These are phyloP conservation scores for Heterobasidion annosum DNA, from an alignment of 1,284 basidiomycete genomes.

Conservation along the genomic window DNA sequence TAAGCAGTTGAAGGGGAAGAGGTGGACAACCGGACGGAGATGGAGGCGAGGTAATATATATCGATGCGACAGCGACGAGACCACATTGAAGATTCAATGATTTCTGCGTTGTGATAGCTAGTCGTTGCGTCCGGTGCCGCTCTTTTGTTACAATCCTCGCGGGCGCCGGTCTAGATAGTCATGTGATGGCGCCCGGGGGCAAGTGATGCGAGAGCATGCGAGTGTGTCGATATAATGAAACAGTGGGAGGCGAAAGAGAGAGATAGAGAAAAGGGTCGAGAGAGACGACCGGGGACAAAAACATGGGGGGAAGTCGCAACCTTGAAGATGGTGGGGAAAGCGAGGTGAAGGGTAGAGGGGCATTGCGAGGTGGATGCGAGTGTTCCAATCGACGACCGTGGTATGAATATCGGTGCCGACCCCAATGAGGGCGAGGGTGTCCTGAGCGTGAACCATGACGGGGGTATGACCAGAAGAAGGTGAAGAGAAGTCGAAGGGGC, in stretches of 20 bases:
- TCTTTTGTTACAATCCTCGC: constrained; percentile 24
- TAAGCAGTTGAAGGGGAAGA: constrained; percentile 21
- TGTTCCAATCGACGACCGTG: constrained; percentile 24
- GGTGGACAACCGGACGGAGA: constrained; percentile 10
- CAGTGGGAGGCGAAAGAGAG: constrained; percentile 4
- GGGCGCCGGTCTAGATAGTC: constrained; percentile 15
- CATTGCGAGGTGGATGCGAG: constrained; percentile 4
- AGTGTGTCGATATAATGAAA: constrained; percentile 17
- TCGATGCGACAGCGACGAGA: constrained; percentile 11
- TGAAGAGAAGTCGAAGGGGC: constrained; percentile 17
- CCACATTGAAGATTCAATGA: constrained; percentile 18
- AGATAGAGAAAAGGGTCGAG: background rate
- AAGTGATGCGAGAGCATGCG: constrained; percentile 25
- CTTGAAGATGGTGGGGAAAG: background rate
- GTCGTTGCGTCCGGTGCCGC: constrained; percentile 19
- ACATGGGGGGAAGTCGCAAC: background rate
- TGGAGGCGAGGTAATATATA: constrained; percentile 23
- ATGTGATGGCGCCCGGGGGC: too few relatives aligned
- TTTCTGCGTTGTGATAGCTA: constrained; percentile 16
- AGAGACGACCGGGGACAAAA: background rate
- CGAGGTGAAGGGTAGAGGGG: constrained; percentile 1
- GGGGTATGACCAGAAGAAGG: constrained; percentile 11
- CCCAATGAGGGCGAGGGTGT: constrained; percentile 22
- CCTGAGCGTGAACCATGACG: constrained; percentile 33
- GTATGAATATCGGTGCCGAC: constrained; percentile 37